Percentiles rank a stretch among this genome's conserved stretches.
Evolutionary conservation across 352 stramenopile species (phyloP).

Genomic region (Globisporangium carolinianum): DNA sequence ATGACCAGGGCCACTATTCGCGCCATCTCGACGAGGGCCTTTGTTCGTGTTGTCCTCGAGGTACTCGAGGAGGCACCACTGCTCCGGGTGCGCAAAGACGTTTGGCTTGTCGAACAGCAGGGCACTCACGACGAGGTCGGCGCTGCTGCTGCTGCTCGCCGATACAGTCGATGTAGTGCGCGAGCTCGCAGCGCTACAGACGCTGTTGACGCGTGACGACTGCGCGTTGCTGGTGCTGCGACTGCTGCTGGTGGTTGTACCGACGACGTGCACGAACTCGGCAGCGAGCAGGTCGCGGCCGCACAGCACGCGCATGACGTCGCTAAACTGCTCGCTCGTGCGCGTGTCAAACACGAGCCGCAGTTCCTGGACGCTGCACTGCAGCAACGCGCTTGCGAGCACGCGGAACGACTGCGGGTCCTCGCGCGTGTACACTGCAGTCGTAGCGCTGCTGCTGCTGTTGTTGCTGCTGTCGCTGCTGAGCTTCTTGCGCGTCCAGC

Average conservation of each 20-base stretch:
- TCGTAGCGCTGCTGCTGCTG: not conserved
- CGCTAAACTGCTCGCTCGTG: slow-evolving; percentile 12
- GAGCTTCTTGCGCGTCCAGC: slow-evolving; percentile 22
- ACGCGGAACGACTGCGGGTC: slow-evolving; percentile 10
- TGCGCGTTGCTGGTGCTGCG: not conserved
- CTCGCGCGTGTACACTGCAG: slow-evolving; percentile 10
- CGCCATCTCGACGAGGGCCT: no score
- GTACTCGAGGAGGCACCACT: slow-evolving; percentile 38
- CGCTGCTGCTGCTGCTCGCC: slow-evolving; percentile 13
- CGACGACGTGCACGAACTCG: slow-evolving; percentile 3
- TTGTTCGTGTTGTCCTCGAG: not conserved
- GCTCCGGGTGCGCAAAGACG: slow-evolving; percentile 28
- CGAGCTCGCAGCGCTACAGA: not conserved
- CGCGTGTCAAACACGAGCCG: slow-evolving; percentile 9
- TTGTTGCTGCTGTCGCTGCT: slow-evolving; percentile 11
- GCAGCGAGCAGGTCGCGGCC: slow-evolving; percentile 1
- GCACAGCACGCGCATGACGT: slow-evolving; percentile 8
- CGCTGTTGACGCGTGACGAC: not conserved
- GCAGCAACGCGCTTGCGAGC: slow-evolving; percentile 8
- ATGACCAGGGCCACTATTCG: no score
- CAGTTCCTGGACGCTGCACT: slow-evolving; percentile 11
- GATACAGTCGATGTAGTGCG: slow-evolving; percentile 6
- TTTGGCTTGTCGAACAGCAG: slow-evolving; percentile 27
- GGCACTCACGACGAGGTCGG: slow-evolving; percentile 29
- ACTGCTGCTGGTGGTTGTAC: no score